Evolutionary conservation across 768 basidiomycete genomes (phyloP).

Genomic region (Russula sp.): DNA sequence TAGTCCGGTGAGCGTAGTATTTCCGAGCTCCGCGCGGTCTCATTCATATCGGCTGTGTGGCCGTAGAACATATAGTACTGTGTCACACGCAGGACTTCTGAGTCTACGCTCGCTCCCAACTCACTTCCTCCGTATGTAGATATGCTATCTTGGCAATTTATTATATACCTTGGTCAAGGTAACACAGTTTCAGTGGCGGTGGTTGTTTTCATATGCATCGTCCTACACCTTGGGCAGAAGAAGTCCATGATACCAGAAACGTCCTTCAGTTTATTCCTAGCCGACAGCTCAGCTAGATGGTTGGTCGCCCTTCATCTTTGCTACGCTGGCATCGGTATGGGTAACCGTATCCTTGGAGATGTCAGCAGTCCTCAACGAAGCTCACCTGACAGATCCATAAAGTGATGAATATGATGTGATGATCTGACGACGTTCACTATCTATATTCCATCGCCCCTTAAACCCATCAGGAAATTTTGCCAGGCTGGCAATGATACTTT

Average conservation of each 20-base stretch:
- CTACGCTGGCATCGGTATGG: not conserved
- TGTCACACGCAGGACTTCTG: not conserved
- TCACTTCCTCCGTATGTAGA: not conserved
- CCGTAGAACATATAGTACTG: not conserved
- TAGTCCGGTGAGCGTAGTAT: not conserved
- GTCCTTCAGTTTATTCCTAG: not conserved
- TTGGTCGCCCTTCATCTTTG: not conserved
- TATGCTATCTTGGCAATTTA: not conserved
- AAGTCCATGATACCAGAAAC: not conserved
- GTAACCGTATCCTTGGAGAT: not conserved
- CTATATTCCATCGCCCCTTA: not conserved
- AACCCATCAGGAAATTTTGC: not conserved
- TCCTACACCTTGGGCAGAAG: not conserved
- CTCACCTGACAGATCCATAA: not conserved
- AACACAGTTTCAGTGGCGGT: not conserved
- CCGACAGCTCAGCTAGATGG: not conserved
- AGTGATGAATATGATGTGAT: not conserved
- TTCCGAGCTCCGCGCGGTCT: not conserved
- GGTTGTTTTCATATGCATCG: not conserved
- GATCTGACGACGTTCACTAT: not conserved
- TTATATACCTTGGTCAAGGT: not conserved
- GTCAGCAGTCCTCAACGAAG: not conserved
- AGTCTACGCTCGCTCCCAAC: not conserved
- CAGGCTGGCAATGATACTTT: not conserved
- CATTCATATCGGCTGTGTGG: not conserved